Evolutionary conservation across 1,284 basidiomycete genomes (phyloP), one percentile per base, ranked within the genome.

Genomic region (Austroboletus niveus): DNA sequence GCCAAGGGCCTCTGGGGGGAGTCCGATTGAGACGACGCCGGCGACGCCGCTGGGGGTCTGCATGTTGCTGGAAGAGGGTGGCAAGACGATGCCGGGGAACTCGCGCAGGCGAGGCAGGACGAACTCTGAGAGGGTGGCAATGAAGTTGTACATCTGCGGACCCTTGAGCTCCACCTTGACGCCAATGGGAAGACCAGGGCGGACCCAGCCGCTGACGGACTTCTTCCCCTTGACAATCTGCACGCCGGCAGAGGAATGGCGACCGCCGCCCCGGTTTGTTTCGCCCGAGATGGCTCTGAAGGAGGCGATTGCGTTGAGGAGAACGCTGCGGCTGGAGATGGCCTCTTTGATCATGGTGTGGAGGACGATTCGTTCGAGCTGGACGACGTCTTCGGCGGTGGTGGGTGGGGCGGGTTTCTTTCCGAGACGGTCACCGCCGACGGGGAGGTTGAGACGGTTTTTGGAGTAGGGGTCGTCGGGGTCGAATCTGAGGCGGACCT

Each of bases 21-120:
- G 77, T 52, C 96, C 96, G 59, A 99, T 85, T 2, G 85, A 84
- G 44, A 98, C 92, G 29, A 95, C 92, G 44, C 96, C 95, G 0
- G 86, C 81, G 6, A 91, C 86, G 1, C 88, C 85, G 42, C 84
- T 86, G 0, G 93, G 86, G 5, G 84, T 87, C 57, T 81, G 78
- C 34, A 80, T 72, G 54, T 77, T 78, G 46, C 80, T 70, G n/a
- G 80, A 77, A 32, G 82, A 70, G 39, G 89, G 78, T 51, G 90
- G 85, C 53, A 94, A 74, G 4, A 80, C 68, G 55, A 99, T 71
- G 24, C 96, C 97, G 8, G 79, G 77, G 75, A 94, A 99, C 61
- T 97, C 94, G 62, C 95, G 83, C 57, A 98, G 71, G 22, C 96
- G 84, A 3, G 96, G 97, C 22, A 98, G 76, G 47, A 99, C 96